A percentile compares a stretch with the other conserved stretches of the same genome.
phyloP scores from a whole-genome alignment of 225 moss, liverwort and hornwort genomes.

The Ulota crispa region DNA sequence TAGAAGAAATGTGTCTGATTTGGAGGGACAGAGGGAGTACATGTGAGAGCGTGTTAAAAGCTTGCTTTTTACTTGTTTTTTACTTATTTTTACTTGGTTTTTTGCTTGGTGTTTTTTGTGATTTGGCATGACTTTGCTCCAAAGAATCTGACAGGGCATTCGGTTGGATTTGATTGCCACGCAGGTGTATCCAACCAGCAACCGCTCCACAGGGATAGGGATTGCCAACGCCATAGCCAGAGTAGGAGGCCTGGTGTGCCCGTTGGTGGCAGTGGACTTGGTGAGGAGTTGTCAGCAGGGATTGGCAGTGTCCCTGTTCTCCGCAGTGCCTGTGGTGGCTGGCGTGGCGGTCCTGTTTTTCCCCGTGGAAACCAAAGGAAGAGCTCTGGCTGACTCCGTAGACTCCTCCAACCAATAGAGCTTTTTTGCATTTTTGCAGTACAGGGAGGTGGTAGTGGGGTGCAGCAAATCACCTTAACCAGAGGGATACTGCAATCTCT shows the following conservation, averaged over 20 bases:
- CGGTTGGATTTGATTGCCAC: not conserved
- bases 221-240: conserved; percentile 73
- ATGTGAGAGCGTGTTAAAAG: not conserved
- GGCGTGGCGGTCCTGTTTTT: conserved; percentile 64
- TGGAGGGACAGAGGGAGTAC: too few relatives aligned
- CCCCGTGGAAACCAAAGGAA: conserved; percentile 70
- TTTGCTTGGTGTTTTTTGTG: too few relatives aligned
- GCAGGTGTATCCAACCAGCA: conserved; percentile 85
- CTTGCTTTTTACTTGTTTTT: not conserved
- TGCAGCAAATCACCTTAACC: not conserved
- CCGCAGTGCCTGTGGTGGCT: conserved; percentile 57
- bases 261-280: conserved; percentile 74
- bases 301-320: conserved; percentile 63
- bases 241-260: conserved; percentile 77
- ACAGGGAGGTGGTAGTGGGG: not conserved
- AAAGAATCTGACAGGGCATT: not conserved
- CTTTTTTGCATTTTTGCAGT: not conserved
- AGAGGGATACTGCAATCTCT: too few relatives aligned
- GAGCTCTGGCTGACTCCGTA: conserved; percentile 55
- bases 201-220: conserved; percentile 76
- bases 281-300: conserved; percentile 68
- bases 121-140: not conserved
- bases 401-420: conserved; percentile 22
- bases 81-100: too few relatives aligned
- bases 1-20: too few relatives aligned